A percentile compares a stretch with the other conserved stretches of the same genome.
These are phyloP conservation scores for Flaveria bidentis DNA, from an alignment of 129 eudicot genomes.

Conservation along the genomic window DNA sequence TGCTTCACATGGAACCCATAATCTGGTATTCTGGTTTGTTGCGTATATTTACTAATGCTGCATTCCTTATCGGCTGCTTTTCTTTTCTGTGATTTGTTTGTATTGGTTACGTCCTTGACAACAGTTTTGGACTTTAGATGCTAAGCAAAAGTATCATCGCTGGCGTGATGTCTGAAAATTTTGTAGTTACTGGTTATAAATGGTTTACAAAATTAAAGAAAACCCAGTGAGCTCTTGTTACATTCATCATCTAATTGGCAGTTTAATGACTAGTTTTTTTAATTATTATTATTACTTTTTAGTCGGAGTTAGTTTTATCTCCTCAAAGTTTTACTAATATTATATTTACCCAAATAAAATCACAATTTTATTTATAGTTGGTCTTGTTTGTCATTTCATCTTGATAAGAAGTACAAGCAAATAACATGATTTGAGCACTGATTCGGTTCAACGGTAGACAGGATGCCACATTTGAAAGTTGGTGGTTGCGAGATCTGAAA, in stretches of 20 bases:
- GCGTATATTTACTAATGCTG: not conserved
- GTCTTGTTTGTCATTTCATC: too few species aligned
- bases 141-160: not conserved
- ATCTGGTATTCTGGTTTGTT: not conserved
- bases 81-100: not conserved
- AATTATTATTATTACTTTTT: not conserved
- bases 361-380: too few species aligned
- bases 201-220: not conserved
- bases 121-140: conserved; percentile 1
- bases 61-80: not conserved
- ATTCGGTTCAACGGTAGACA: too few species aligned
- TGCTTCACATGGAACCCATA: conserved; percentile 16
- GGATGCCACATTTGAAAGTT: too few species aligned
- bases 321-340: too few species aligned
- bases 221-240: not conserved
- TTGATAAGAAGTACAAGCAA: too few species aligned
- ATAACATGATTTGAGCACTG: too few species aligned
- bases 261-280: not conserved
- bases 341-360: too few species aligned
- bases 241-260: not conserved
- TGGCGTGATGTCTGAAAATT: conserved; percentile 13
- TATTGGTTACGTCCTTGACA: not conserved
- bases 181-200: not conserved
- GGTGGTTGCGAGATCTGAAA: too few species aligned
- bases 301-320: not conserved